A percentile compares a stretch with the other conserved stretches of the same genome.
Conservation (phyloP, 768 basidiomycete genomes). For the Strobilomyces confusus region DNA sequence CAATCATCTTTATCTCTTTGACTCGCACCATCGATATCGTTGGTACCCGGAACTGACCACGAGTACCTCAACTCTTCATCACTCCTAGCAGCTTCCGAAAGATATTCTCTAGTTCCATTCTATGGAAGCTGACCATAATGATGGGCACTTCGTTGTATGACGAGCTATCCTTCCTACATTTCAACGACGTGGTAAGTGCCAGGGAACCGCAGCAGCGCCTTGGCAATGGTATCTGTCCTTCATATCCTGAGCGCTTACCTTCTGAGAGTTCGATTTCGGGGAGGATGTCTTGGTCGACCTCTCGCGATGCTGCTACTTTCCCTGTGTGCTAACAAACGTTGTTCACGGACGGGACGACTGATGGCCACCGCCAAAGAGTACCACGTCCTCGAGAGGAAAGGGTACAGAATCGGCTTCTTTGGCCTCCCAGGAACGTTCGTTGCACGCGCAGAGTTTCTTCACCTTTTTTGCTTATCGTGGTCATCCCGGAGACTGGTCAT, state of each 20-base stretch:
- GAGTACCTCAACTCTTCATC: too few species aligned
- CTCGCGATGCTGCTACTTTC: conserved; percentile 6
- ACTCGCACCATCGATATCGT: not conserved
- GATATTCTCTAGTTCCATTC: too few species aligned
- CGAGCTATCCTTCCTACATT: conserved; percentile 4
- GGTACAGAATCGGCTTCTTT: conserved; percentile 3
- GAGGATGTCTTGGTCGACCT: conserved; percentile 7
- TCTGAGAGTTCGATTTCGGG: conserved; percentile 4
- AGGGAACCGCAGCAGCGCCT: not conserved
- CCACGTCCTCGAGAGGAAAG: conserved; percentile 5
- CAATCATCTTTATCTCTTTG: not conserved
- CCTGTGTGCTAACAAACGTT: conserved; percentile 10
- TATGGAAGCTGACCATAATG: not conserved
- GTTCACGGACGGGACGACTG: conserved; percentile 3
- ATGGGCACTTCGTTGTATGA: not conserved
- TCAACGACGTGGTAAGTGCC: conserved; percentile 13
- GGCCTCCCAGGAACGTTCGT: conserved; percentile 12
- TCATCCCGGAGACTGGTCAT: conserved; percentile 1
- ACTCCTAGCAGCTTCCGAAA: too few species aligned
- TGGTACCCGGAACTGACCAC: too few species aligned
- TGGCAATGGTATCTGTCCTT: not conserved
- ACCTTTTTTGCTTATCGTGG: not conserved
- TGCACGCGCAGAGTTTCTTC: not conserved
- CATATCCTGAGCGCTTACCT: not conserved
- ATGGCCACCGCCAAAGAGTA: conserved; percentile 6